phyloP scores from a whole-genome alignment of 345 rosid genomes.

The Cochlearia excelsa region DNA sequence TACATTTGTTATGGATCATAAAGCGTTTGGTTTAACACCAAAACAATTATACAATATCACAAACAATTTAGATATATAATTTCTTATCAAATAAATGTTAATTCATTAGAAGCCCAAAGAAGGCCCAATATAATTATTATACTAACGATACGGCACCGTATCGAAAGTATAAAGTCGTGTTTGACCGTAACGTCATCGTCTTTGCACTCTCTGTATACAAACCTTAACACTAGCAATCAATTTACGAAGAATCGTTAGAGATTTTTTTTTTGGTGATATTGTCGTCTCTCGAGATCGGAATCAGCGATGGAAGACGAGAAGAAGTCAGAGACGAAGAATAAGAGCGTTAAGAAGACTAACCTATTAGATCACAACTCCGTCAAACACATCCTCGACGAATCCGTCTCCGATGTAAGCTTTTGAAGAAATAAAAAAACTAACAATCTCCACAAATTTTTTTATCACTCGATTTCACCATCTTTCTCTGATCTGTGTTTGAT shows the following conservation, averaged over 20 bases:
- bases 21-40: no score
- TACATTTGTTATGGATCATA: no score
- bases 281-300: background rate
- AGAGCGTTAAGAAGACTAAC: constrained; percentile 67
- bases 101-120: background rate
- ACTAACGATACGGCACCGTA: background rate
- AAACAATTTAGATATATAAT: no score
- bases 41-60: no score
- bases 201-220: background rate
- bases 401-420: constrained; percentile 63
- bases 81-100: no score
- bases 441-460: background rate
- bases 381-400: constrained; percentile 86
- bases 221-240: background rate
- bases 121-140: background rate
- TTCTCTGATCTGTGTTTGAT: background rate
- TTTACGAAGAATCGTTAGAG: background rate
- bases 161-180: background rate
- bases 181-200: background rate
- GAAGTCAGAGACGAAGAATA: constrained; percentile 41
- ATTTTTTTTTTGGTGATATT: background rate
- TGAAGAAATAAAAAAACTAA: no score
- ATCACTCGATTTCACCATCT: constrained; percentile 18
- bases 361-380: constrained; percentile 80
- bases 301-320: constrained; percentile 50